phyloP scores from a whole-genome alignment of 257 asterid species.

The Lantana camara region DNA sequence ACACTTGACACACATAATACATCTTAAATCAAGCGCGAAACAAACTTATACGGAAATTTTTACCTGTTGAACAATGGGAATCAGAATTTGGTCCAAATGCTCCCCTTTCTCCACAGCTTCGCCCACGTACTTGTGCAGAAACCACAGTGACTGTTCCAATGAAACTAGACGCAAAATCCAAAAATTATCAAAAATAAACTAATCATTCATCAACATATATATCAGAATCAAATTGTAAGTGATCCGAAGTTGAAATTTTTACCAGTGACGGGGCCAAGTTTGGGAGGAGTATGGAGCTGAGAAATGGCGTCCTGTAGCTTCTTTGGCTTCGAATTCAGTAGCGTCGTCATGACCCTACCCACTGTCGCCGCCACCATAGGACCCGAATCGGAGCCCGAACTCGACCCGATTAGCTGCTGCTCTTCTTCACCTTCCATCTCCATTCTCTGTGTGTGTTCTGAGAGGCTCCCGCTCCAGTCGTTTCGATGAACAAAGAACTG shows the following conservation, averaged over 20 bases:
- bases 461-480: not conserved
- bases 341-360: constrained; percentile 67
- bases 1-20: not conserved
- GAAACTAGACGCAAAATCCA: constrained; percentile 43
- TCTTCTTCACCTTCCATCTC: constrained; percentile 46
- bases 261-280: constrained; percentile 52
- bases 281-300: constrained; percentile 55
- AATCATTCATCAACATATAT: not conserved
- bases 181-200: not conserved
- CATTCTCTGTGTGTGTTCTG: not conserved
- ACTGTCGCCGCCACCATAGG: constrained; percentile 53
- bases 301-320: constrained; percentile 74
- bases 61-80: constrained; percentile 91
- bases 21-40: not conserved
- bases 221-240: not conserved
- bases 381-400: constrained; percentile 39
- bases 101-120: constrained; percentile 63
- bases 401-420: constrained; percentile 22
- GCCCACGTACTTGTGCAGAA: constrained; percentile 71
- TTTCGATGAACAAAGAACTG: not conserved
- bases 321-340: constrained; percentile 69
- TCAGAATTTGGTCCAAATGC: constrained; percentile 70
- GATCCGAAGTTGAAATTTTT: not conserved
- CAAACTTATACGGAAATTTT: not conserved
- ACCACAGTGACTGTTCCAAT: constrained; percentile 88